Percentiles rank a stretch among this genome's conserved stretches.
These are phyloP conservation scores for Vicia villosa DNA, from an alignment of 306 rosid genomes.

Conservation along the genomic window DNA sequence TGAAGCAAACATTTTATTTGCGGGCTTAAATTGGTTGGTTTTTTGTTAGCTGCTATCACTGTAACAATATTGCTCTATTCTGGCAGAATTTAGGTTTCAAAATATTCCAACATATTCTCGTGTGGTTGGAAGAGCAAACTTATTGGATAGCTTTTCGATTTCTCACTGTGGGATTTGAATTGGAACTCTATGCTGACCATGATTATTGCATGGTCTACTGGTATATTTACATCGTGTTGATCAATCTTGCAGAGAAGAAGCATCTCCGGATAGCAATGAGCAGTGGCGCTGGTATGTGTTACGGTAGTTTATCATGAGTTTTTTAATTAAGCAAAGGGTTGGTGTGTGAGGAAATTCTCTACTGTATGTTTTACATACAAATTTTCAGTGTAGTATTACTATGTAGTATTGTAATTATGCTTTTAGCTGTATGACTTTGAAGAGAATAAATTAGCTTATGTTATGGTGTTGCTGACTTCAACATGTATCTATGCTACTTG, in stretches of 20 bases:
- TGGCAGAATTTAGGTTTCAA: constrained; percentile 72
- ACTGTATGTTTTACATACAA: constrained; percentile 27
- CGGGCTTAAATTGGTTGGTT: constrained; percentile 20
- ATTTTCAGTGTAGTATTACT: constrained; percentile 21
- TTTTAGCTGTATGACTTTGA: constrained; percentile 7
- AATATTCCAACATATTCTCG: constrained; percentile 78
- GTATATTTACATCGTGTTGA: constrained; percentile 74
- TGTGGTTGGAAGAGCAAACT: constrained; percentile 95
- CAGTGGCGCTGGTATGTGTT: constrained; percentile 61
- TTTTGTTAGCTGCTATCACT: constrained; percentile 14
- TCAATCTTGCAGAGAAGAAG: constrained; percentile 81
- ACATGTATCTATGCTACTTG: constrained; percentile 32
- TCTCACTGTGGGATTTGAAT: constrained; percentile 87
- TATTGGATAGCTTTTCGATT: constrained; percentile 95
- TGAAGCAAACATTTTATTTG: constrained; percentile 6
- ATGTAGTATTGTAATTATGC: constrained; percentile 27
- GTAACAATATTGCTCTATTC: constrained; percentile 41
- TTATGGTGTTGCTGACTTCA: constrained; percentile 16
- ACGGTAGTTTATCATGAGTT: constrained; percentile 15
- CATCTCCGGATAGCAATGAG: constrained; percentile 60
- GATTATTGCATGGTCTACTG: constrained; percentile 98
- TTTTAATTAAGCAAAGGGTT: constrained; percentile 8
- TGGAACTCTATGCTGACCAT: constrained; percentile 84
- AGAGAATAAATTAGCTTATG: constrained; percentile 8
- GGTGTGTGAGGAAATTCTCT: constrained; percentile 10